phyloP scores from a whole-genome alignment of 2,329 filamentous ascomycete species.

The Corinectria fuckeliana region DNA sequence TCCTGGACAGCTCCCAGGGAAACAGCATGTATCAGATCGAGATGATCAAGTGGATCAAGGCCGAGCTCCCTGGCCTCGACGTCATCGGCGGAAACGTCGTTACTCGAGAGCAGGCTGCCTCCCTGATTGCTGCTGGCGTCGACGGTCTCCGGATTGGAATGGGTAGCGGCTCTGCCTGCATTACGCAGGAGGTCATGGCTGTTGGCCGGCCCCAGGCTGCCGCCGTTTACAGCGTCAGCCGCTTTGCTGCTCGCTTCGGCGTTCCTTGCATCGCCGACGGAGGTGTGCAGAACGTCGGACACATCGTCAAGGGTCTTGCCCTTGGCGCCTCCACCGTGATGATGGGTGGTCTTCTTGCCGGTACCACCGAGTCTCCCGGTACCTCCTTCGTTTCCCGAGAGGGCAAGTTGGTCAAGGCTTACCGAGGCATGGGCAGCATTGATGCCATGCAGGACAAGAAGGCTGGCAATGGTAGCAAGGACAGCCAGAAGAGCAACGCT shows the following conservation, averaged over 20 bases:
- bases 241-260: constrained; percentile 90
- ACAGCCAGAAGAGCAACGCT: constrained; percentile 83
- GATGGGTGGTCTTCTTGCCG: constrained; percentile 98
- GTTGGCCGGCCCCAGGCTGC: constrained; percentile 96
- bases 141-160: constrained; percentile 98
- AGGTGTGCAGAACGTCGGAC: constrained; percentile 96
- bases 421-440: constrained; percentile 98
- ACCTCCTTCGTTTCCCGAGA: constrained; percentile 96
- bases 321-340: constrained; percentile 95
- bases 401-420: constrained; percentile 98
- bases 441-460: constrained; percentile 99
- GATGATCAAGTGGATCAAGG: constrained; percentile 97
- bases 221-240: constrained; percentile 86
- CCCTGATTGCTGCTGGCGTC: constrained; percentile 89
- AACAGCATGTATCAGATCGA: constrained; percentile 99
- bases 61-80: constrained; percentile 82
- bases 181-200: constrained; percentile 99
- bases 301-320: constrained; percentile 97
- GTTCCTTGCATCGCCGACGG: constrained; percentile 98
- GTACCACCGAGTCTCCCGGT: constrained; percentile 96
- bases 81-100: constrained; percentile 99
- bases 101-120: constrained; percentile 93
- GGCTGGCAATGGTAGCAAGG: constrained; percentile 75
- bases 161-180: constrained; percentile 97
- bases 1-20: constrained; percentile 95